Evolutionary conservation across 164 flowering plant species (phyloP).

Genomic region (Umbilicus rupestris): DNA sequence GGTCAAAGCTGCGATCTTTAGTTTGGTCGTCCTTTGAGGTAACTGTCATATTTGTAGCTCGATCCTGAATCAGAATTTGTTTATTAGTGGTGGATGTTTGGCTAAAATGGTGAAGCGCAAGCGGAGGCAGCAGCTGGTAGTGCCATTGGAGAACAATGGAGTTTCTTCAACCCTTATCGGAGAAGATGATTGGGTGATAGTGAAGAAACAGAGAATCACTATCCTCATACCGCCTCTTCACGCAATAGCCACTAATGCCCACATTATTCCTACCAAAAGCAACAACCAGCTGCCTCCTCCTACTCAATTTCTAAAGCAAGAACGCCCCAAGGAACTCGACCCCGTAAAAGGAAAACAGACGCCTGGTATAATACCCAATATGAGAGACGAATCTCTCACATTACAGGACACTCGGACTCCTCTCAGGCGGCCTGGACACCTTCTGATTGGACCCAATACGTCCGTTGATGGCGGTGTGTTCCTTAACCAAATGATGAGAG

Average conservation of each 20-base stretch:
- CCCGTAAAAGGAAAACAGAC: slow-evolving; percentile 10
- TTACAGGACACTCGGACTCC: slow-evolving; percentile 9
- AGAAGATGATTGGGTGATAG: slow-evolving; percentile 66
- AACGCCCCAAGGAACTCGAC: slow-evolving; percentile 7
- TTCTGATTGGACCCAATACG: slow-evolving; percentile 13
- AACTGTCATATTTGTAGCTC: background rate
- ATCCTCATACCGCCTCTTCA: slow-evolving; percentile 63
- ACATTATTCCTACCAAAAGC: too few relatives aligned
- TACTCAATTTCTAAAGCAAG: slow-evolving; percentile 14
- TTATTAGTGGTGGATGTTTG: too few relatives aligned
- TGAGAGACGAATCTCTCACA: slow-evolving; percentile 5
- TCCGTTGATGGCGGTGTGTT: slow-evolving; percentile 20
- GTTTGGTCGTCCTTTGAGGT: background rate
- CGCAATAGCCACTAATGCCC: slow-evolving; percentile 14
- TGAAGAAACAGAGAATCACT: slow-evolving; percentile 77
- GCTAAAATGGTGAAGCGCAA: background rate
- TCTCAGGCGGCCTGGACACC: slow-evolving; percentile 10
- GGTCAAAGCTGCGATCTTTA: background rate
- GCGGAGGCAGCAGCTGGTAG: background rate
- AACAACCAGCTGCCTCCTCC: too few relatives aligned
- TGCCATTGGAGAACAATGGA: background rate
- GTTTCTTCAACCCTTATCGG: slow-evolving; percentile 16
- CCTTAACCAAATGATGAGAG: slow-evolving; percentile 40
- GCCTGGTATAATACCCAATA: slow-evolving; percentile 9
- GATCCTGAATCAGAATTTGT: too few relatives aligned